A percentile compares a stretch with the other conserved stretches of the same genome.
These are phyloP conservation scores for Heliophila coronopifolia DNA, from an alignment of 441 rosid genomes.

Conservation along the genomic window DNA sequence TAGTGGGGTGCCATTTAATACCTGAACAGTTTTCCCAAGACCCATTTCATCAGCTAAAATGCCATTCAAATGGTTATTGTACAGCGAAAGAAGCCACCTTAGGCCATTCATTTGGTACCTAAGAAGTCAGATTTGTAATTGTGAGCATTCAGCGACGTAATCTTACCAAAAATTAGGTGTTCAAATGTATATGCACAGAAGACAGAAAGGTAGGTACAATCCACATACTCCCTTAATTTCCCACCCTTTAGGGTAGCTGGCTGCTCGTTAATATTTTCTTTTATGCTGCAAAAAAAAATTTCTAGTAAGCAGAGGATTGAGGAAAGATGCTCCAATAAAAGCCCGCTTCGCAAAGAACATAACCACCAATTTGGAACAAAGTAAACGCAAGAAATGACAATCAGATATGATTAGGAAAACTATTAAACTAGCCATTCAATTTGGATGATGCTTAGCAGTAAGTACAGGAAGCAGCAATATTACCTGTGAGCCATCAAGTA, in stretches of 20 bases:
- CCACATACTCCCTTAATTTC: slow-evolving; percentile 86
- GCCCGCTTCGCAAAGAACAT: background rate
- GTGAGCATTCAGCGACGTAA: slow-evolving; percentile 7
- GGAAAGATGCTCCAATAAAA: background rate
- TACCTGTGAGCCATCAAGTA: slow-evolving; percentile 98
- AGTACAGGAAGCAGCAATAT: slow-evolving; percentile 6
- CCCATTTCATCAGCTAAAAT: slow-evolving; percentile 99
- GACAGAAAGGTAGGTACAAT: slow-evolving; percentile 13
- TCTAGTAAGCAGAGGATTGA: slow-evolving; percentile 6
- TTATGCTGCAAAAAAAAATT: slow-evolving; percentile 55
- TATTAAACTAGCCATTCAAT: too few species aligned
- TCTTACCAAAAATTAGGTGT: background rate
- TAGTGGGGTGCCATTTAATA: slow-evolving; percentile 14
- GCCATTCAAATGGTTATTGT: slow-evolving; percentile 89
- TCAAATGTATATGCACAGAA: slow-evolving; percentile 6
- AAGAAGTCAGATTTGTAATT: slow-evolving; percentile 27
- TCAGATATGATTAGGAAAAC: too few species aligned
- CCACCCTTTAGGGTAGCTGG: slow-evolving; percentile 70
- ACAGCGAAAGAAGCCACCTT: slow-evolving; percentile 85
- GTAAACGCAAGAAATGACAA: slow-evolving; percentile 4
- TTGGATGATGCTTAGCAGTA: too few species aligned
- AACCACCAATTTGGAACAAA: background rate
- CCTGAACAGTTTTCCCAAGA: slow-evolving; percentile 98
- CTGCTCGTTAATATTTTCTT: slow-evolving; percentile 83
- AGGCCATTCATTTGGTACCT: slow-evolving; percentile 97